Base-by-base conservation (phyloP, 1,139 yeast genomes). In the Protomyces inundatus region DNA sequence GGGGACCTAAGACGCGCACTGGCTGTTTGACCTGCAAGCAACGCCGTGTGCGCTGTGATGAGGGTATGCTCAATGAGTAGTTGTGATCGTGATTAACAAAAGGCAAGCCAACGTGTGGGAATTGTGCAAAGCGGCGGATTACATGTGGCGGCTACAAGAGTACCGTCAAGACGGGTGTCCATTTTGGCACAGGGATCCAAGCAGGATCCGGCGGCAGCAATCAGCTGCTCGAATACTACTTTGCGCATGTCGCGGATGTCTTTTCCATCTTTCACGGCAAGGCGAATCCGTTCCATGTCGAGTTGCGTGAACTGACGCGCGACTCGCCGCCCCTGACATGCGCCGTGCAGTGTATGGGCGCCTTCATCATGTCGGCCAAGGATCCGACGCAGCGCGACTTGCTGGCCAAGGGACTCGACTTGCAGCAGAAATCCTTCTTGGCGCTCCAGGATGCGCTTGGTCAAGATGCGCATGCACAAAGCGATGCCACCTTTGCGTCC, bases 231-330 rank as follows among this genome's bases (percentile, higher is more conserved):
- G 10, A 12, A n/a, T 23, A 50, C 53, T 50, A 33, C 36, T 50
- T 50, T 34, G 35, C 53, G 37, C 53, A 50, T 32, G 53, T 50
- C 9, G 53, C 53, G 7, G 53, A 50, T 34, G 35, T 50, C 37
- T 50, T 50, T 14, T 32, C 53, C 7, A 50, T 50, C 35, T 50
- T 50, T 12, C 53, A 50, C 16, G 53, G 53, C 35, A 50, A 12
- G 35, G 37, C n/a, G 4, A 50, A 50, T 34, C 53, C 37, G 14
- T 50, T 50, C 9, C 34, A 33, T 10, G 16, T n/a, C 5, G 10
- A 50, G 4, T 12, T 50, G 6, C 53, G 53, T 12, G 37, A 33
- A 6, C 53, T 50, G 12, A 14, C 6, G 53, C 35, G 23, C 6
- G 16, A 50, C 12, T 50, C 53, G 35, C 37, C 37, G 53, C 37